Conservation (phyloP, 2,329 filamentous ascomycete species). For the Lecanosticta acicola region DNA sequence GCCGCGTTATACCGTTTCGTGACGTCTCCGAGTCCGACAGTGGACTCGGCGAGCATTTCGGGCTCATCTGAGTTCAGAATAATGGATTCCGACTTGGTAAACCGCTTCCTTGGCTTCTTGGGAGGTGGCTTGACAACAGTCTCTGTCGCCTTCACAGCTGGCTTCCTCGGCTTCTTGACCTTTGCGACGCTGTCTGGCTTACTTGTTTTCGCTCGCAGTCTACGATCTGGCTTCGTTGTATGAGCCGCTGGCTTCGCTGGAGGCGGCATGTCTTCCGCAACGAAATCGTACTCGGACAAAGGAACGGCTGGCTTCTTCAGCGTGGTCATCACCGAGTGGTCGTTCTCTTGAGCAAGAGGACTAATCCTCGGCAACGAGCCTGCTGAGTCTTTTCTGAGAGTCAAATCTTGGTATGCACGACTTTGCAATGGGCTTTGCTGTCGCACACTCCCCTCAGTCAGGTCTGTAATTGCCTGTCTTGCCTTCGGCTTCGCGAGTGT, state of each 20-base stretch:
- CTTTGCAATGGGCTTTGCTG: not conserved
- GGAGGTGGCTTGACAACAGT: not conserved
- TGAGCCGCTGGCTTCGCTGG: not conserved
- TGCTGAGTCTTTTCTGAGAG: not conserved
- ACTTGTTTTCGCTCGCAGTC: not conserved
- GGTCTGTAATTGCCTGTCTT: not conserved
- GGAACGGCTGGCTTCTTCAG: slow-evolving; percentile 6
- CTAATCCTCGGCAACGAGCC: not conserved
- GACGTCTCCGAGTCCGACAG: not conserved
- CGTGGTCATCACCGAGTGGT: not conserved
- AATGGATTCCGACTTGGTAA: slow-evolving; percentile 25
- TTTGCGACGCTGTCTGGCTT: not conserved
- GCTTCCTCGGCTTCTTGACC: slow-evolving; percentile 9
- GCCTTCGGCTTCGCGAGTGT: slow-evolving; percentile 9
- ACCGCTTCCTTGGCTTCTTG: slow-evolving; percentile 19
- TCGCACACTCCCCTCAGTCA: slow-evolving; percentile 1
- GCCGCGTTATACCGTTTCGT: not conserved
- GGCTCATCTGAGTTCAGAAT: slow-evolving; percentile 28
- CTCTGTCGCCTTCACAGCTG: slow-evolving; percentile 3
- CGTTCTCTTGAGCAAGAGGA: not conserved
- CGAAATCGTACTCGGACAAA: slow-evolving; percentile 18
- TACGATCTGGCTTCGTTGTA: not conserved
- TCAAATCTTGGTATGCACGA: slow-evolving; percentile 1
- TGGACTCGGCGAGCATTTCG: slow-evolving; percentile 2
- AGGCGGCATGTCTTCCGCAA: slow-evolving; percentile 1